Conservation (phyloP, 1,284 basidiomycete species). For the Marasmius fiardii region DNA sequence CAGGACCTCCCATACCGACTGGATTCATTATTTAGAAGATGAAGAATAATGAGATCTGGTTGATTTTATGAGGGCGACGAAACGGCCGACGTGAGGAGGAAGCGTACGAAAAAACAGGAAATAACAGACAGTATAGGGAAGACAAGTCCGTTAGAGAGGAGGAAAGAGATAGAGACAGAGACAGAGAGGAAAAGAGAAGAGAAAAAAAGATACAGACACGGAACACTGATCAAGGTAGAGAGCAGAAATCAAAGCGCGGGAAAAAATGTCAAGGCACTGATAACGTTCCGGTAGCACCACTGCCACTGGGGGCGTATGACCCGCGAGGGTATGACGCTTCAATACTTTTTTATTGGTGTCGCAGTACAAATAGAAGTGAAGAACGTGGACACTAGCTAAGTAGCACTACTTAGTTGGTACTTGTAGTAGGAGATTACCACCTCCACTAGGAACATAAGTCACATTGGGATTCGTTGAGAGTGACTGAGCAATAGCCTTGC, state of each 20-base stretch:
- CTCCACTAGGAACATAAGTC: conserved; percentile 81
- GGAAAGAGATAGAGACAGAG: conserved; percentile 38
- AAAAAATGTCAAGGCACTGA: background rate
- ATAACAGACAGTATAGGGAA: conserved; percentile 46
- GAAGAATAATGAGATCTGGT: conserved; percentile 32
- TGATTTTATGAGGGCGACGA: conserved; percentile 14
- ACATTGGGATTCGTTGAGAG: conserved; percentile 80
- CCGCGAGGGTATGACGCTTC: background rate
- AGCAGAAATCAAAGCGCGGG: conserved; percentile 29
- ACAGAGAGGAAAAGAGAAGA: conserved; percentile 36
- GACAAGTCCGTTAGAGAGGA: conserved; percentile 48
- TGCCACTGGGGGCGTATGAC: too few relatives aligned
- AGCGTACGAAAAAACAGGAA: conserved; percentile 38
- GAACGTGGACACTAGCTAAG: background rate
- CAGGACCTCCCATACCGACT: conserved; percentile 63
- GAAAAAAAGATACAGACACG: conserved; percentile 43
- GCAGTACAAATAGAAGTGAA: background rate
- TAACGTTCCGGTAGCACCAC: too few relatives aligned
- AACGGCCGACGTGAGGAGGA: conserved; percentile 19
- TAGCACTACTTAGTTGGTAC: conserved; percentile 61
- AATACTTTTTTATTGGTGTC: too few relatives aligned
- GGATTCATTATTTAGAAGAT: conserved; percentile 74
- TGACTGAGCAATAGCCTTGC: conserved; percentile 92
- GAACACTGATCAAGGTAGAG: conserved; percentile 40
- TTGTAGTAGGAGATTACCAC: conserved; percentile 79